Evolutionary conservation across 169 alveolate species (phyloP).

Genomic region (Plasmodium sp.): DNA sequence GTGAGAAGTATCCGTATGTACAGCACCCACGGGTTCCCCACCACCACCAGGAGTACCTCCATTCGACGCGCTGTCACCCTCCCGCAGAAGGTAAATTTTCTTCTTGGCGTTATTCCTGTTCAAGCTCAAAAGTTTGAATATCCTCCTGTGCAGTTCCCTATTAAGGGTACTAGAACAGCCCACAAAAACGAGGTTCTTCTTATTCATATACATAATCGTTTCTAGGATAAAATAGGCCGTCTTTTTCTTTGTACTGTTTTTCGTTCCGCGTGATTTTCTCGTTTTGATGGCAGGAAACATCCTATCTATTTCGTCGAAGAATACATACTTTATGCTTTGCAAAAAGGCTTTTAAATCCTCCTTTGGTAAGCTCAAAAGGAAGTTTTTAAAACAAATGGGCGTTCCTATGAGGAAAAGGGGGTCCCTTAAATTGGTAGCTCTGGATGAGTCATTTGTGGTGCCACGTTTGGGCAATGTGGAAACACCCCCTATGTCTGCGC

Average conservation of each 20-base stretch:
- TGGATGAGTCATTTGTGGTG: not conserved
- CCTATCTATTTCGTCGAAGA: slow-evolving; percentile 66
- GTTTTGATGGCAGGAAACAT: slow-evolving; percentile 32
- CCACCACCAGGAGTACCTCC: not conserved
- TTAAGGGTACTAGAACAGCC: slow-evolving; percentile 74
- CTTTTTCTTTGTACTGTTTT: slow-evolving; percentile 35
- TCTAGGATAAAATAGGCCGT: slow-evolving; percentile 60
- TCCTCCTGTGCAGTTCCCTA: slow-evolving; percentile 63
- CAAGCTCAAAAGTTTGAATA: slow-evolving; percentile 30
- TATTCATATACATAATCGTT: slow-evolving; percentile 67
- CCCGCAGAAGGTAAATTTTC: slow-evolving; percentile 59
- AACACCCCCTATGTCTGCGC: not conserved
- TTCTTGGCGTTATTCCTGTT: slow-evolving; percentile 45
- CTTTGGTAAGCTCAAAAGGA: slow-evolving; percentile 32
- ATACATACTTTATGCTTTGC: slow-evolving; percentile 62
- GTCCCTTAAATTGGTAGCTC: not conserved
- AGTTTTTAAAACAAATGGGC: slow-evolving; percentile 44
- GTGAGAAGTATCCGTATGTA: not conserved
- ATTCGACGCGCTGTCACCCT: not conserved
- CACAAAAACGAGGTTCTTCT: slow-evolving; percentile 50
- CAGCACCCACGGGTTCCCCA: not conserved
- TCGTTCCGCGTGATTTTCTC: not conserved
- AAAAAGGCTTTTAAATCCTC: slow-evolving; percentile 15
- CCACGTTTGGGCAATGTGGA: not conserved
- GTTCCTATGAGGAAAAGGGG: slow-evolving; percentile 60